phyloP scores from a whole-genome alignment of 495 filamentous ascomycete species.

The Aspergillus coremiiformis region DNA sequence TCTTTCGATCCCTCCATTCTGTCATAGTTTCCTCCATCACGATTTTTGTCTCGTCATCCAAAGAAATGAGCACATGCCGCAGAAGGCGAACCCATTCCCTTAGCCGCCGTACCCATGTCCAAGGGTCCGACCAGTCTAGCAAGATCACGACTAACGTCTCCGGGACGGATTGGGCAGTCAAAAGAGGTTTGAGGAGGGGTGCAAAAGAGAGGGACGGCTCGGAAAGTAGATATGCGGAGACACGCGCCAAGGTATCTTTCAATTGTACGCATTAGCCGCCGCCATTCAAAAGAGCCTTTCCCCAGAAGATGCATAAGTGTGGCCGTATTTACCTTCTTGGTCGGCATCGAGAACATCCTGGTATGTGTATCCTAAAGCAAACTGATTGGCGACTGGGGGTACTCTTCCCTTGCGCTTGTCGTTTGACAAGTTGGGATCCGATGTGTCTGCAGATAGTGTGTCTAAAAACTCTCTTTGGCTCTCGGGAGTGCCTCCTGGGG shows the following conservation, averaged over 20 bases:
- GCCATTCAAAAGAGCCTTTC: neutral
- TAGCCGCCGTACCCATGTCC: constrained; percentile 83
- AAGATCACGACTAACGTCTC: constrained; percentile 84
- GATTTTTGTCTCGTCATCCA: constrained; percentile 70
- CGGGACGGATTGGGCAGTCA: constrained; percentile 78
- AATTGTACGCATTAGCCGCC: neutral
- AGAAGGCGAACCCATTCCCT: constrained; percentile 82
- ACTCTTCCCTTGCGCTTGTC: constrained; percentile 55
- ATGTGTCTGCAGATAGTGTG: constrained; percentile 58
- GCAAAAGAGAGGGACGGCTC: constrained; percentile 76
- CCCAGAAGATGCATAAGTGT: neutral
- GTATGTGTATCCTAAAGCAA: constrained; percentile 92
- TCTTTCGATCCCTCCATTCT: constrained; percentile 46
- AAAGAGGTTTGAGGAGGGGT: constrained; percentile 72
- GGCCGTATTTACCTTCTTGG: constrained; percentile 61
- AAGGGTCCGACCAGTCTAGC: constrained; percentile 87
- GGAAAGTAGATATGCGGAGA: constrained; percentile 83
- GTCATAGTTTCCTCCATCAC: constrained; percentile 79
- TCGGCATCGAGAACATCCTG: constrained; percentile 92
- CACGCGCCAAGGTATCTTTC: constrained; percentile 79
- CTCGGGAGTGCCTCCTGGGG: constrained; percentile 76
- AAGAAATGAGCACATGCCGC: constrained; percentile 61
- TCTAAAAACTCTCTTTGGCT: constrained; percentile 87
- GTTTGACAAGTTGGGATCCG: constrained; percentile 44
- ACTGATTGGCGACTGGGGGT: constrained; percentile 84